Conservation (phyloP, 495 filamentous ascomycete species). For the Rostrohypoxylon terebratum region DNA sequence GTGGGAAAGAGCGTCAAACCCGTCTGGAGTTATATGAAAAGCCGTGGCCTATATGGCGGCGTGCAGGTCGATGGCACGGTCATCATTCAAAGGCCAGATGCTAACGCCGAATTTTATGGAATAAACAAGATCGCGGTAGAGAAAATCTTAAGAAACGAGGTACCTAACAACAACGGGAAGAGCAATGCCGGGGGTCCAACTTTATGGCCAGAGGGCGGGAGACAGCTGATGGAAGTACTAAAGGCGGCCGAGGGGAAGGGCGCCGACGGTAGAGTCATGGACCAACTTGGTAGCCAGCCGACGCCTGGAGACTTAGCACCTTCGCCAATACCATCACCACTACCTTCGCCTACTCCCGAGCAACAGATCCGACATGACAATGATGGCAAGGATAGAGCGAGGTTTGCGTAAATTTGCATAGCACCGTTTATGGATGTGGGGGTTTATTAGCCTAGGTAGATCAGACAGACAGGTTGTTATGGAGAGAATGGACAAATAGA, state of each 20-base stretch:
- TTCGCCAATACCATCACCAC: slow-evolving; percentile 1
- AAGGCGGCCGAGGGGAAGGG: slow-evolving; percentile 76
- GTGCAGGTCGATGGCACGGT: slow-evolving; percentile 81
- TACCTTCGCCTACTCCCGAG: slow-evolving; percentile 18
- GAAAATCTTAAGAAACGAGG: slow-evolving; percentile 75
- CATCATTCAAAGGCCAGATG: slow-evolving; percentile 78
- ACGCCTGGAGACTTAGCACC: slow-evolving; percentile 72
- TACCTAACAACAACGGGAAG: slow-evolving; percentile 31
- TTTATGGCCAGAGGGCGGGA: slow-evolving; percentile 52
- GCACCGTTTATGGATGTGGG: not conserved
- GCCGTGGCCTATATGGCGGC: slow-evolving; percentile 78
- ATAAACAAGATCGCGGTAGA: slow-evolving; percentile 63
- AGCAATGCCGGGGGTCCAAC: slow-evolving; percentile 15
- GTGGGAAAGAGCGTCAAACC: slow-evolving; percentile 55
- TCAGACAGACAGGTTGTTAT: not conserved
- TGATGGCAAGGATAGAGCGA: slow-evolving; percentile 18
- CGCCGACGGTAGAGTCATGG: slow-evolving; percentile 64
- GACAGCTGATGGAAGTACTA: slow-evolving; percentile 71
- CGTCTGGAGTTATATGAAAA: slow-evolving; percentile 83
- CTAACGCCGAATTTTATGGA: slow-evolving; percentile 82
- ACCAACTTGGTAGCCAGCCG: slow-evolving; percentile 55
- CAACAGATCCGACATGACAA: not conserved
- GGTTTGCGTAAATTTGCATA: slow-evolving; percentile 8
- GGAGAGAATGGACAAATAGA: slow-evolving; percentile 5
- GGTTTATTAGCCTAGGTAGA: not conserved